Evolutionary conservation across 768 basidiomycete genomes (phyloP).

Genomic region (Phanerochaete sordida): DNA sequence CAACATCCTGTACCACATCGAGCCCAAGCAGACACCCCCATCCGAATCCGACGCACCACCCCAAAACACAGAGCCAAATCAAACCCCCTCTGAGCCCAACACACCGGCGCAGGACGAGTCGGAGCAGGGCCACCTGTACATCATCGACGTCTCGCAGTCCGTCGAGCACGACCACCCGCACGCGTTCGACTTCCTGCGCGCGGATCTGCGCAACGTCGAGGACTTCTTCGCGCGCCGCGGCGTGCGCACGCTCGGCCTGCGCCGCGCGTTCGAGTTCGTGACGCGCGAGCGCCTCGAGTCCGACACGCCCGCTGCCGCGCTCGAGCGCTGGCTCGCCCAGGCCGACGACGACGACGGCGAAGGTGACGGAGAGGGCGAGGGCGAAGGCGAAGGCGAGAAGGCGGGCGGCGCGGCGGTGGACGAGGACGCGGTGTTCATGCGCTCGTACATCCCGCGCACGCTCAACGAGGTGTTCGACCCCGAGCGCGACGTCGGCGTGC

Average conservation of each 20-base stretch:
- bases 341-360: conserved; percentile 14
- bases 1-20: conserved; percentile 85
- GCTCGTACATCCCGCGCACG: conserved; percentile 89
- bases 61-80: conserved; percentile 9
- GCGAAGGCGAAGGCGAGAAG: conserved; percentile 23
- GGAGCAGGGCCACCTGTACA: conserved; percentile 59
- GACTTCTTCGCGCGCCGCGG: conserved; percentile 85
- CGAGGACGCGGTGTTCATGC: conserved; percentile 87
- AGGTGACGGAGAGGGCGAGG: conserved; percentile 17
- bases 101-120: background rate
- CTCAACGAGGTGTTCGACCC: conserved; percentile 93
- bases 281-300: conserved; percentile 51
- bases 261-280: conserved; percentile 86
- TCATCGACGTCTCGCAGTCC: conserved; percentile 98
- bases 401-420: conserved; percentile 36
- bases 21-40: conserved; percentile 2
- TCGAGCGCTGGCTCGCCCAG: conserved; percentile 50
- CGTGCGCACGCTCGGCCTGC: conserved; percentile 71
- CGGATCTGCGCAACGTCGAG: conserved; percentile 88
- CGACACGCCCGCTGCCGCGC: conserved; percentile 20
- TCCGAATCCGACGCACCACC: background rate
- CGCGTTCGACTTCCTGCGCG: conserved; percentile 93
- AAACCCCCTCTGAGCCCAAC: background rate
- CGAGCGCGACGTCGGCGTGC: conserved; percentile 82
- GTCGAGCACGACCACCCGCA: conserved; percentile 98